phyloP scores from a whole-genome alignment of 371 early-diverging fungal species.

The Syncephalastrum contaminatum region DNA sequence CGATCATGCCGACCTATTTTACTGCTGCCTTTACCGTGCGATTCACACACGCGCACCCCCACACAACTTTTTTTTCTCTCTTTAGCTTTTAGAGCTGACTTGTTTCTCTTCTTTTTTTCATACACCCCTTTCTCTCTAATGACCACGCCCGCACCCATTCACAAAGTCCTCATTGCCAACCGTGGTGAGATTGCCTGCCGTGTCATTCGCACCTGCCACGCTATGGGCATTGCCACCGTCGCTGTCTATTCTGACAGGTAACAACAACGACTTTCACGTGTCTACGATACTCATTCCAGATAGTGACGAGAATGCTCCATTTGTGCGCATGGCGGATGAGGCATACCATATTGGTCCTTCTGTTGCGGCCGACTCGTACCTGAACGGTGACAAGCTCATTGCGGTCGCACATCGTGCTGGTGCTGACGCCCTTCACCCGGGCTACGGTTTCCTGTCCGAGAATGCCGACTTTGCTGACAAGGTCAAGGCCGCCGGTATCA shows the following conservation, averaged over 20 bases:
- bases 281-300: too few species aligned
- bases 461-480: conserved; percentile 75
- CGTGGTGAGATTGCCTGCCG: conserved; percentile 96
- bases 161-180: conserved; percentile 96
- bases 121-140: conserved; percentile 1
- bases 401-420: conserved; percentile 57
- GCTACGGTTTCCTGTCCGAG: conserved; percentile 92
- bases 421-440: conserved; percentile 82
- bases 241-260: conserved; percentile 92
- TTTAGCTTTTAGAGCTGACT: background rate
- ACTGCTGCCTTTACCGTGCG: too few species aligned
- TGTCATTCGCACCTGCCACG: conserved; percentile 83
- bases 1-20: too few species aligned
- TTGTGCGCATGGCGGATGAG: conserved; percentile 85
- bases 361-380: conserved; percentile 70
- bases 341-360: conserved; percentile 74
- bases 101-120: conserved; percentile 4
- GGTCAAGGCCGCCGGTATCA: conserved; percentile 64
- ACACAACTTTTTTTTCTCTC: background rate
- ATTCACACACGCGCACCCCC: too few species aligned
- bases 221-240: conserved; percentile 87
- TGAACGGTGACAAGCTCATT: conserved; percentile 65
- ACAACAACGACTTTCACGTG: background rate
- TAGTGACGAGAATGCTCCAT: conserved; percentile 81
- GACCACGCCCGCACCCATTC: conserved; percentile 39